Conservation (phyloP, 2,329 filamentous ascomycete species). For the Ciborinia camelliae region DNA sequence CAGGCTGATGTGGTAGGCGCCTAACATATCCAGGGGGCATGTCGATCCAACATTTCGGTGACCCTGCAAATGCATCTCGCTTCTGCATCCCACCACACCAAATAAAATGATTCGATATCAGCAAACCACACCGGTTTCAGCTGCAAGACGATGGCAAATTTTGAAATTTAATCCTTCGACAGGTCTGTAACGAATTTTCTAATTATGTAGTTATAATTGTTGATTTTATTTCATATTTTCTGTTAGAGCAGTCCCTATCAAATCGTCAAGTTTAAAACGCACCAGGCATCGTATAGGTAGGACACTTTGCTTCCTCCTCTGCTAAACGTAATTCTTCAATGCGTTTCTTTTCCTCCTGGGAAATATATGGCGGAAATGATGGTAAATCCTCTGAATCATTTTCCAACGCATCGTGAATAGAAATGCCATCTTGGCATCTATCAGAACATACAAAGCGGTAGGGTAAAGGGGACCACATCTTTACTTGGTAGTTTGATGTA, state of each 20-base stretch:
- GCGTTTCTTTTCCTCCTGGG: background rate
- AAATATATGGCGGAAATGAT: background rate
- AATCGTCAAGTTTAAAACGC: background rate
- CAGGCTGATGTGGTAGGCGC: background rate
- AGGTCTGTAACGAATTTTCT: background rate
- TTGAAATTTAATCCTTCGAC: background rate
- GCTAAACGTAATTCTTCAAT: background rate
- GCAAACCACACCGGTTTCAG: background rate
- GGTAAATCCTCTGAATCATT: background rate
- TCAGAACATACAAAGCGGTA: constrained; percentile 9
- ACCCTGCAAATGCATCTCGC: background rate
- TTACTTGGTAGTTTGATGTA: background rate
- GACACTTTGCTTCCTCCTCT: constrained; percentile 1
- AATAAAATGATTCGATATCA: constrained; percentile 9
- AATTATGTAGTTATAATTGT: background rate
- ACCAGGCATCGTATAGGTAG: constrained; percentile 2
- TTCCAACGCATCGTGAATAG: constrained; percentile 2
- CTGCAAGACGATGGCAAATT: background rate
- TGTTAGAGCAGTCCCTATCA: background rate
- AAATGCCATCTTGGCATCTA: background rate
- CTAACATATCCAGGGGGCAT: background rate
- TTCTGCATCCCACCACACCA: background rate
- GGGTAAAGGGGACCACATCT: background rate
- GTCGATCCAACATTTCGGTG: background rate
- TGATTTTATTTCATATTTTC: background rate